These are phyloP conservation scores for Cyberlindnera bimundalis DNA, from an alignment of 805 yeast species.

Conservation along the genomic window DNA sequence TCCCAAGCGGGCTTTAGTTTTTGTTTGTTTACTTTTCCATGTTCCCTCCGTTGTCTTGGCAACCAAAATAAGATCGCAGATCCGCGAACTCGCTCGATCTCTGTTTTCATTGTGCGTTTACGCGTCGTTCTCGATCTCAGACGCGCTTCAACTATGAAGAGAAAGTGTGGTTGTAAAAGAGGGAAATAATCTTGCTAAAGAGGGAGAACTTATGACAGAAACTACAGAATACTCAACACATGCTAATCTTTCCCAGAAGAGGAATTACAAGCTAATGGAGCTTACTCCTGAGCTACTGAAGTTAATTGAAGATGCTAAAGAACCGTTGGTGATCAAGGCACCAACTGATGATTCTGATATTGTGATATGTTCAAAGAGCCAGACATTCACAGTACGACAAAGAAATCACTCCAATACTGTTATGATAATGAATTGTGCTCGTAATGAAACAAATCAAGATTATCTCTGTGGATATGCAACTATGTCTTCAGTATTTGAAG, in stretches of 20 bases:
- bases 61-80: background rate
- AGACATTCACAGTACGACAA: constrained; percentile 66
- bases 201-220: constrained; percentile 3
- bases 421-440: constrained; percentile 41
- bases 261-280: constrained; percentile 46
- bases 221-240: constrained; percentile 2
- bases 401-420: constrained; percentile 87
- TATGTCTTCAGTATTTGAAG: constrained; percentile 38
- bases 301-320: constrained; percentile 30
- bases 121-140: too few species aligned
- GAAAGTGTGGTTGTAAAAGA: background rate
- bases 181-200: too few species aligned
- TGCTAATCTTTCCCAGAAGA: constrained; percentile 29
- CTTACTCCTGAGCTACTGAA: constrained; percentile 46
- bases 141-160: too few species aligned
- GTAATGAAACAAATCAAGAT: constrained; percentile 24
- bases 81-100: constrained; percentile 2
- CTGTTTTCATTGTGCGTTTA: background rate
- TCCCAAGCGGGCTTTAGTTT: too few species aligned
- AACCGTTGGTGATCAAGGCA: constrained; percentile 29
- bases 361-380: constrained; percentile 54
- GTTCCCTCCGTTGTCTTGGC: constrained; percentile 2
- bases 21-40: constrained; percentile 10
- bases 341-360: constrained; percentile 37
- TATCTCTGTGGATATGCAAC: constrained; percentile 32